phyloP scores from a whole-genome alignment of 1,139 yeast species.

The Yamadazyma songkhlaensis region DNA sequence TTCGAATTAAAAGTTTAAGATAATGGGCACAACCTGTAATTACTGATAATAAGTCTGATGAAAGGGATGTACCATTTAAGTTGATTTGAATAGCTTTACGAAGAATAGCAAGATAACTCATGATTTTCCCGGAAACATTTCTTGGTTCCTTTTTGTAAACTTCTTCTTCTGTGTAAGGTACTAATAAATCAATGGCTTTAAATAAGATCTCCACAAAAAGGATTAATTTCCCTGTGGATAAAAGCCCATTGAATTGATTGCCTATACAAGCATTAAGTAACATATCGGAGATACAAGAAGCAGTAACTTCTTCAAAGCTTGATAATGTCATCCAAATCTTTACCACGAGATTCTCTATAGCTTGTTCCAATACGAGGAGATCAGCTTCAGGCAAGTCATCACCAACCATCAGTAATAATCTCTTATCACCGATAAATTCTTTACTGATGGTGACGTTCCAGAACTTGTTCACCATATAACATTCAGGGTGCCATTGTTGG shows the following conservation, averaged over 20 bases:
- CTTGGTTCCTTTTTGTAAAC: constrained; percentile 73
- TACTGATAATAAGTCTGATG: constrained; percentile 62
- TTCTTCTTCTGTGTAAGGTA: constrained; percentile 2
- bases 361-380: constrained; percentile 57
- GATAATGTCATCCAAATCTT: constrained; percentile 87
- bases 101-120: constrained; percentile 73
- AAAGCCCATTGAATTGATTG: constrained; percentile 66
- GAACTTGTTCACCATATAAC: constrained; percentile 95
- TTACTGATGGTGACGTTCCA: constrained; percentile 89
- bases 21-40: constrained; percentile 95
- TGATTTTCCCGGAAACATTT: constrained; percentile 73
- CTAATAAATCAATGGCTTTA: constrained; percentile 60
- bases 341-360: constrained; percentile 66
- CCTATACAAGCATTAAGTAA: constrained; percentile 79
- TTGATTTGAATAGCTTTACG: constrained; percentile 50
- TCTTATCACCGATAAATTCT: constrained; percentile 52
- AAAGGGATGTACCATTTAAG: constrained; percentile 60
- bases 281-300: constrained; percentile 91
- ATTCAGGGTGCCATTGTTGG: constrained; percentile 99
- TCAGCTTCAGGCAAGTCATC: constrained; percentile 6
- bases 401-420: neutral
- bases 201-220: constrained; percentile 75
- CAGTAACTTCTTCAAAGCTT: constrained; percentile 90
- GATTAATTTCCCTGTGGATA: constrained; percentile 72
- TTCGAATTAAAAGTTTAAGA: constrained; percentile 76